A percentile compares a stretch with the other conserved stretches of the same genome.
Evolutionary conservation across 2,329 filamentous ascomycete genomes (phyloP).

Genomic region (Diaporthe vaccinii): DNA sequence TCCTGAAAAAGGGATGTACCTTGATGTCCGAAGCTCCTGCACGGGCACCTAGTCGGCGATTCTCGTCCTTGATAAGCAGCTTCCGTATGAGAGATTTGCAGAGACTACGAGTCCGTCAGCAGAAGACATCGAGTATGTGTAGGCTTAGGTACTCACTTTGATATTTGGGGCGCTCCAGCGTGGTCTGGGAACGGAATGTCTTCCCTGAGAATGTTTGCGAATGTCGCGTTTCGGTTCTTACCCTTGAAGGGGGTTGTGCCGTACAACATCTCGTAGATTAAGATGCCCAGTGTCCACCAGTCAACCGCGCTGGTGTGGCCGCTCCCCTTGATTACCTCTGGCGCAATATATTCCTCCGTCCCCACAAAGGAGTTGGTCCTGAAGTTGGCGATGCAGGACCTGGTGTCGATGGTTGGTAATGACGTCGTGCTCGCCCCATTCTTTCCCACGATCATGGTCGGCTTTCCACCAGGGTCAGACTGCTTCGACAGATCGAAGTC

Average conservation of each 20-base stretch:
- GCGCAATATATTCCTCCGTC: slow-evolving; percentile 98
- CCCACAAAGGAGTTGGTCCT: slow-evolving; percentile 98
- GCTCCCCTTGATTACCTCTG: slow-evolving; percentile 98
- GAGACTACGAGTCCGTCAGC: slow-evolving; percentile 67
- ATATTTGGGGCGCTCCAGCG: slow-evolving; percentile 84
- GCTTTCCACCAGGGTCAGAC: slow-evolving; percentile 93
- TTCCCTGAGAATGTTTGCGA: slow-evolving; percentile 95
- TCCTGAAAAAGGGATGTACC: slow-evolving; percentile 93
- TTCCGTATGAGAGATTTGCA: slow-evolving; percentile 98
- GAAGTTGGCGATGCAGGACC: slow-evolving; percentile 98
- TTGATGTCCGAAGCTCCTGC: slow-evolving; percentile 98
- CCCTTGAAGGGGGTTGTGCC: slow-evolving; percentile 99
- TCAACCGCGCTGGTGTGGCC: slow-evolving; percentile 98
- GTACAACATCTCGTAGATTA: slow-evolving; percentile 99
- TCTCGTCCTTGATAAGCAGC: slow-evolving; percentile 97
- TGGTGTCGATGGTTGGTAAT: slow-evolving; percentile 96
- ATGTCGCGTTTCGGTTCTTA: slow-evolving; percentile 98
- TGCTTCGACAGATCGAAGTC: slow-evolving; percentile 99
- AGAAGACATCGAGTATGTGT: background rate
- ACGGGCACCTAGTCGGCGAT: slow-evolving; percentile 90
- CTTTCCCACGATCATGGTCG: slow-evolving; percentile 96
- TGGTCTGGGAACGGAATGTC: slow-evolving; percentile 97
- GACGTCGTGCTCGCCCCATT: slow-evolving; percentile 89
- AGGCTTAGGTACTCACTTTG: slow-evolving; percentile 76
- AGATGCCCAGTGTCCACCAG: slow-evolving; percentile 98